Conservation (phyloP, 2,329 filamentous ascomycete genomes). For the Aspergillus luchuensis region DNA sequence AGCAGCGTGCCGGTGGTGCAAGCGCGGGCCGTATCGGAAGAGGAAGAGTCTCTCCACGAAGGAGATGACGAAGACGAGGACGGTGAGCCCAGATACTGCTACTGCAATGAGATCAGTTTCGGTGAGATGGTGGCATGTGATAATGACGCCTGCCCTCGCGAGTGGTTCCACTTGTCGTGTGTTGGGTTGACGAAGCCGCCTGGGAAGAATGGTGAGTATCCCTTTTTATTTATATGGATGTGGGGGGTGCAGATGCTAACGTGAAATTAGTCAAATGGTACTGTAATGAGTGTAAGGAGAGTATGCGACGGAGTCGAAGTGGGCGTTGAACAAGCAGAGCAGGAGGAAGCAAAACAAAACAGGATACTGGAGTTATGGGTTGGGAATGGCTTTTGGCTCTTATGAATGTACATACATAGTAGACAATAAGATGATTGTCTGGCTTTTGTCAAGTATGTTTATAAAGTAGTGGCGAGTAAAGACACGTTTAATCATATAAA, state of each 20-base stretch:
- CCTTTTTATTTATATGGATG: neutral
- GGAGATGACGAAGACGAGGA: conserved; percentile 65
- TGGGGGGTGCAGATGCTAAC: conserved; percentile 17
- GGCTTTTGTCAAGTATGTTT: neutral
- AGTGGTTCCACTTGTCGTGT: conserved; percentile 84
- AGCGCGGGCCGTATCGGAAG: conserved; percentile 39
- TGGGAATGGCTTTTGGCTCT: neutral
- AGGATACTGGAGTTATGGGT: neutral
- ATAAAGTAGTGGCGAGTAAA: too few species aligned
- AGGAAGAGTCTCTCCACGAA: conserved; percentile 47
- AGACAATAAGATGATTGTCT: neutral
- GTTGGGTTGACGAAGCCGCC: conserved; percentile 78
- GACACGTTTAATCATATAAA: too few species aligned
- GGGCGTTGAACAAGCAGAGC: conserved; percentile 25
- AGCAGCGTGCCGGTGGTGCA: conserved; percentile 26
- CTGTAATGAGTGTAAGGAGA: conserved; percentile 75
- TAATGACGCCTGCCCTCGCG: conserved; percentile 68
- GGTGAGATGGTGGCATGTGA: conserved; percentile 85
- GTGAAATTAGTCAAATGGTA: conserved; percentile 72
- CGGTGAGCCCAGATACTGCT: conserved; percentile 75
- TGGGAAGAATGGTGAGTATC: conserved; percentile 68
- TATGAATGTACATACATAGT: neutral
- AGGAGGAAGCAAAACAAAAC: neutral
- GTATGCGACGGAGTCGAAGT: conserved; percentile 58
- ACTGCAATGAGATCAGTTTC: conserved; percentile 77